These are phyloP conservation scores for Trichocladium uniseriatum DNA, from an alignment of 495 filamentous ascomycete genomes.

Conservation along the genomic window DNA sequence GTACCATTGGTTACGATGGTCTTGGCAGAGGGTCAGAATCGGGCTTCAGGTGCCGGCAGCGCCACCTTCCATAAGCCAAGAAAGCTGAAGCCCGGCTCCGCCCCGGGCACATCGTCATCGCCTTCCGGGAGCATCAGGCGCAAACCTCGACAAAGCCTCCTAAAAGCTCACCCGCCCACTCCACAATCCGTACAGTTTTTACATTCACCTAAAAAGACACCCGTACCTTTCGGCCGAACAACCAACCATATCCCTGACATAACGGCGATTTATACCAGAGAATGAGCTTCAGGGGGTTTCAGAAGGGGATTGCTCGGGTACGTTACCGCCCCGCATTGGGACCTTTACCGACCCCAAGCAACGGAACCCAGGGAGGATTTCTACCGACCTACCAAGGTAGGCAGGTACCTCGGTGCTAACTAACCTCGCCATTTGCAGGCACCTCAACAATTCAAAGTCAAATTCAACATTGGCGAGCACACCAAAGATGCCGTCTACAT, in stretches of 20 bases:
- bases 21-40: constrained; percentile 5
- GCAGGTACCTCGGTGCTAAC: not conserved
- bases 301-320: constrained; percentile 77
- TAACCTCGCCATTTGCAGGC: constrained; percentile 41
- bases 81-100: constrained; percentile 12
- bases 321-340: constrained; percentile 24
- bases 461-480: constrained; percentile 89
- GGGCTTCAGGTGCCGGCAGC: constrained; percentile 7
- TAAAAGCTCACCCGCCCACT: not conserved
- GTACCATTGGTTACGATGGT: not conserved
- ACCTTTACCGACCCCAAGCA: not conserved
- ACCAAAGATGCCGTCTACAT: constrained; percentile 91
- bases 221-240: not conserved
- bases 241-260: not conserved
- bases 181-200: not conserved
- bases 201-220: not conserved
- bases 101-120: constrained; percentile 20
- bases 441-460: constrained; percentile 81
- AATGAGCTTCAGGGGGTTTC: constrained; percentile 97
- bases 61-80: constrained; percentile 23
- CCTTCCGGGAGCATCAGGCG: constrained; percentile 7
- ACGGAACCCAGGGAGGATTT: not conserved
- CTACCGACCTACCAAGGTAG: not conserved
- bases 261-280: constrained; percentile 3
- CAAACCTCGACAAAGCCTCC: constrained; percentile 4